Percentiles rank a stretch among this genome's conserved stretches.
phyloP scores from a whole-genome alignment of 163 green algal species.

The Scenedesmus sp. region DNA sequence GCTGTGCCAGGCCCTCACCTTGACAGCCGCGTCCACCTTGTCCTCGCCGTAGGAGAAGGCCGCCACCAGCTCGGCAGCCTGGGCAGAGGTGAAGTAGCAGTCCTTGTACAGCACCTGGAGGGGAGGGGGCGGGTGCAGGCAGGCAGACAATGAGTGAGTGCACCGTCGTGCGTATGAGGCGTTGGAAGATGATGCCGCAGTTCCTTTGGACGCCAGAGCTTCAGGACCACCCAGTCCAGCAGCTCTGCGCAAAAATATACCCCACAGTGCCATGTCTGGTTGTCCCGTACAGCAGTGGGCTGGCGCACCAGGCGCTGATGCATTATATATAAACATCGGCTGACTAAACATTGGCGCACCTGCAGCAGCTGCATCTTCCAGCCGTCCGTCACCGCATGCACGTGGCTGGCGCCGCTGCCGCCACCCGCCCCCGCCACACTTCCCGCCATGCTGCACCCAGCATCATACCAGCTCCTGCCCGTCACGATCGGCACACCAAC shows the following conservation, averaged over 20 bases:
- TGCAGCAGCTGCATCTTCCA: slow-evolving; percentile 58
- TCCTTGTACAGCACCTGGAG: slow-evolving; percentile 32
- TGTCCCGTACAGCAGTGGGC: too few relatives aligned
- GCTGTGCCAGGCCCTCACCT: slow-evolving; percentile 2
- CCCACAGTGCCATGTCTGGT: too few relatives aligned
- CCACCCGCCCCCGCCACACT: not conserved
- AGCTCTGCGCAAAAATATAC: too few relatives aligned
- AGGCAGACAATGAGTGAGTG: not conserved
- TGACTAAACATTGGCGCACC: too few relatives aligned
- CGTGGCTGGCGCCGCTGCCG: not conserved
- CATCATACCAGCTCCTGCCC: not conserved
- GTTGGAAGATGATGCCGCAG: too few relatives aligned
- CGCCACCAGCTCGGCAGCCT: slow-evolving; percentile 28
- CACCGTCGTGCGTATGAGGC: too few relatives aligned
- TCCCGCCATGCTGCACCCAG: not conserved
- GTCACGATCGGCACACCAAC: not conserved
- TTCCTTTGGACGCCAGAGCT: too few relatives aligned
- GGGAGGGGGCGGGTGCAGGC: not conserved
- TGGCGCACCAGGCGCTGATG: too few relatives aligned
- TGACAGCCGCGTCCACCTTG: slow-evolving; percentile 46
- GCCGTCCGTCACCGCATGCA: slow-evolving; percentile 47
- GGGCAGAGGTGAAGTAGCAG: slow-evolving; percentile 45
- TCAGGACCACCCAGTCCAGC: too few relatives aligned
- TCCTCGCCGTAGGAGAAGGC: slow-evolving; percentile 47
- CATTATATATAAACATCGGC: too few relatives aligned